Base-by-base conservation (phyloP, 805 yeast genomes). In the Lipomyces lipofer region DNA sequence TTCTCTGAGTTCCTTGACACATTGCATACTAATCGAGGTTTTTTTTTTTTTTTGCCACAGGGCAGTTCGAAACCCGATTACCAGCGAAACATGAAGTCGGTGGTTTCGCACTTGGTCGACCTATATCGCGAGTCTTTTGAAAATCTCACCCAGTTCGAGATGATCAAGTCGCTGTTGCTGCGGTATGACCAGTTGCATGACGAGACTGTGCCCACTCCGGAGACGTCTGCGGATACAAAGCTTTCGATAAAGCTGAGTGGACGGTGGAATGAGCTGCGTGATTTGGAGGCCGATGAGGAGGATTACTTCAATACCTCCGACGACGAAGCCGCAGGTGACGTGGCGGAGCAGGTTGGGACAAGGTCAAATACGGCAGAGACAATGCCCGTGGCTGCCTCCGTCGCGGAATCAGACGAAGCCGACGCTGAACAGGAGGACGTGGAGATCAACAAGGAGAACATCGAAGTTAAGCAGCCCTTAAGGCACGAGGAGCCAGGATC, bases 31-130 rank as follows among this genome's bases (percentile, higher is more conserved):
- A n/a, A n/a, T 44, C 19, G 13, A 7, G 42, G 6, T 28, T 28
- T 24, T 15, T 29, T 32, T n/a, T 32, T 8, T 1, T 21, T 9
- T 5, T 19, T 19, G 24, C 3, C 17, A 9, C 40, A 53, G 55
- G 56, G 43, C 4, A 40, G 51, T 15, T 25, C 29, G 21, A 51
- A 51, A 28, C 40, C 47, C 6, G 62, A 58, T 2, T 60, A 50
- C 25, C 64, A 60, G 42, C 58, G 65, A 12, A 67, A 67, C 48
- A 68, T 67, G 58, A 53, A 63, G 28, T 30, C 64, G 5, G 40
- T 73, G 36, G 64, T 69, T 58, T 61, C 57, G 38, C 67, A 72
- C 59, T 42, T 73, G 19, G 63, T 72, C 51, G 64, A 62, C 13
- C 61, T 63, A 54, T 73, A 56, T 54, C 63, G 64, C 13, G 66